Percentiles rank a stretch among this genome's conserved stretches.
These are phyloP conservation scores for Amaranthus hypochondriacus DNA, from an alignment of 148 eudicot species.

Conservation along the genomic window DNA sequence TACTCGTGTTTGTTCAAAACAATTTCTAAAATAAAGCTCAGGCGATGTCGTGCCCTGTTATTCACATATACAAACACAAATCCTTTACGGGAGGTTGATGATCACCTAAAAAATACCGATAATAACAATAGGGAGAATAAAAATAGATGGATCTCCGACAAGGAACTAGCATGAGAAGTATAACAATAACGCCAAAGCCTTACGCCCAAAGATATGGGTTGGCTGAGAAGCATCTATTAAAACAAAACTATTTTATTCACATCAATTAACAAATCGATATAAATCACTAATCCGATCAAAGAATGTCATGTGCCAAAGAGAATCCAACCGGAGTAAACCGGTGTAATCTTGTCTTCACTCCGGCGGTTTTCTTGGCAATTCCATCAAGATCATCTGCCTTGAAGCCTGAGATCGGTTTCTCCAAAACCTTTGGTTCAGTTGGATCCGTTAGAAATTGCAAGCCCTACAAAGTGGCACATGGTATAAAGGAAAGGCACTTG, in stretches of 20 bases:
- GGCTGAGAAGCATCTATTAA: neutral
- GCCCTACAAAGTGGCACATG: constrained; percentile 45
- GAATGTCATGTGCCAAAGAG: constrained; percentile 42
- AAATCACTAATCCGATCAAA: constrained; percentile 31
- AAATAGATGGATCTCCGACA: constrained; percentile 8
- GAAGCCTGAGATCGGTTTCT: constrained; percentile 32
- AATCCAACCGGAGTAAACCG: constrained; percentile 69
- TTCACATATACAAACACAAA: constrained; percentile 13
- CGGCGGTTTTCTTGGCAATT: constrained; percentile 31
- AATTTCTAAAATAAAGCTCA: no score
- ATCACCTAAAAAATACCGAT: neutral
- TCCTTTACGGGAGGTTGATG: neutral
- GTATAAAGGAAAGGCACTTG: constrained; percentile 15
- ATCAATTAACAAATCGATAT: neutral
- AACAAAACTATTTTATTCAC: constrained; percentile 13
- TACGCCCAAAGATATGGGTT: no score
- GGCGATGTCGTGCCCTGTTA: neutral
- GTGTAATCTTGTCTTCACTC: constrained; percentile 61
- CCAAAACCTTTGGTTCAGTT: constrained; percentile 28
- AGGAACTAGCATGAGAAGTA: constrained; percentile 9
- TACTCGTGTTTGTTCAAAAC: no score
- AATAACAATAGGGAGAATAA: neutral
- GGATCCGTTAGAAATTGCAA: constrained; percentile 61
- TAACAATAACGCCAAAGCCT: no score
- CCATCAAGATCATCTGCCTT: constrained; percentile 27